Percentiles rank a stretch among this genome's conserved stretches.
Conservation (phyloP, 179 eudicot genomes). For the Beta lomatogona region DNA sequence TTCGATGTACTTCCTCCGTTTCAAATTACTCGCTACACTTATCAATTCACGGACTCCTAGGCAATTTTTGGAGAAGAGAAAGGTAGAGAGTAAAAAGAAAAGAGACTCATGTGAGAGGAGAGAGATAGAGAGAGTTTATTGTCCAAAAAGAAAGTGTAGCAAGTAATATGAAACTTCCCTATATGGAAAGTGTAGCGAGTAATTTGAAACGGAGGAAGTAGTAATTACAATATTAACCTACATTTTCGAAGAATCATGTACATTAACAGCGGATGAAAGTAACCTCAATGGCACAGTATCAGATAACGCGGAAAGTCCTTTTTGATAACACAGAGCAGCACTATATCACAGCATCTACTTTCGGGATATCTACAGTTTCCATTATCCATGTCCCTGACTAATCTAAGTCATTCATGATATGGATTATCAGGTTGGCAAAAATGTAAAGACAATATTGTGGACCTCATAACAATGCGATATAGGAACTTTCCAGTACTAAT, state of each 20-base stretch:
- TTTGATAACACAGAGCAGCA: background rate
- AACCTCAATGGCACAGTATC: background rate
- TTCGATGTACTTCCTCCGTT: no score
- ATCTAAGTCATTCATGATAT: background rate
- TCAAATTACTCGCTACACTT: no score
- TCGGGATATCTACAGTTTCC: background rate
- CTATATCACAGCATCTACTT: constrained; percentile 4
- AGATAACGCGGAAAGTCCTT: background rate
- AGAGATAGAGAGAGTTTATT: no score
- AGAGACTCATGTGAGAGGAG: no score
- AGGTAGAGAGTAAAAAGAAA: no score
- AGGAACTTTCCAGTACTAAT: background rate
- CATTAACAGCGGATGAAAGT: background rate
- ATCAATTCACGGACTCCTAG: no score
- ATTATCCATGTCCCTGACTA: background rate
- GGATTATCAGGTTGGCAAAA: background rate
- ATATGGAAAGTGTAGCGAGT: no score
- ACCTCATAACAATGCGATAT: background rate
- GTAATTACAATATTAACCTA: background rate
- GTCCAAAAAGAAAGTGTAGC: no score
- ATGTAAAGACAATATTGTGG: background rate
- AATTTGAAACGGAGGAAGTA: no score
- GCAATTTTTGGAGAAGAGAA: no score
- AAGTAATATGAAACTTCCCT: no score
- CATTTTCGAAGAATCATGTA: background rate